These are phyloP conservation scores for Salix arbutifolia DNA, from an alignment of 345 rosid species.

Conservation along the genomic window DNA sequence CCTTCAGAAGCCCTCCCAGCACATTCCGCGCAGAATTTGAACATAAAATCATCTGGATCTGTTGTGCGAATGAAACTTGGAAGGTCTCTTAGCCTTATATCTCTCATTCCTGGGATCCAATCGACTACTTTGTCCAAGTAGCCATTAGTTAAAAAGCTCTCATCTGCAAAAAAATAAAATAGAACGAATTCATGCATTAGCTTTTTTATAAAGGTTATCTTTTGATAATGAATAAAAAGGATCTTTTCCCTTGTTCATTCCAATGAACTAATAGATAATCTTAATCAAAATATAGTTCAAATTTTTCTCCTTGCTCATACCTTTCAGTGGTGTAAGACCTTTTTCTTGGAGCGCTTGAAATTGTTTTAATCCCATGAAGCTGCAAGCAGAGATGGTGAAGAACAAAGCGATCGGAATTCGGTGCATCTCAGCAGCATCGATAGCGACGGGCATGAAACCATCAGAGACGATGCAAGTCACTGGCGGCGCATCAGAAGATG, in stretches of 20 bases:
- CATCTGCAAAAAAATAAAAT: neutral
- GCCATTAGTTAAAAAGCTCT: neutral
- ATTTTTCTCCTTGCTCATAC: neutral
- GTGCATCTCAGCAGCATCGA: neutral
- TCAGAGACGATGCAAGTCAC: neutral
- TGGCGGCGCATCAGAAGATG: neutral
- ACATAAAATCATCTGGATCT: neutral
- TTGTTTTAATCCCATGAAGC: neutral
- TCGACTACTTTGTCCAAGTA: neutral
- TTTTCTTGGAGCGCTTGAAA: neutral
- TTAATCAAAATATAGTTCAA: too few relatives aligned
- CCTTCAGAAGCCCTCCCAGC: neutral
- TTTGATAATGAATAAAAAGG: too few relatives aligned
- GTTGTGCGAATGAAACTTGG: neutral
- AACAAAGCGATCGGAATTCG: neutral
- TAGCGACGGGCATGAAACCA: neutral
- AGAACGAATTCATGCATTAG: too few relatives aligned
- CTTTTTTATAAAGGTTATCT: too few relatives aligned
- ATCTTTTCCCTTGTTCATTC: too few relatives aligned
- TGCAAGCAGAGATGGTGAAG: neutral
- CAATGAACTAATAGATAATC: too few relatives aligned
- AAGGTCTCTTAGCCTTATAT: neutral
- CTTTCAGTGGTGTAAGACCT: neutral
- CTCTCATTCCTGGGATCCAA: constrained; percentile 6
- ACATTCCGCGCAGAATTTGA: neutral